Percentiles rank a stretch among this genome's conserved stretches.
These are phyloP conservation scores for Alternaria rosae DNA, from an alignment of 2,329 filamentous ascomycete species.

Conservation along the genomic window DNA sequence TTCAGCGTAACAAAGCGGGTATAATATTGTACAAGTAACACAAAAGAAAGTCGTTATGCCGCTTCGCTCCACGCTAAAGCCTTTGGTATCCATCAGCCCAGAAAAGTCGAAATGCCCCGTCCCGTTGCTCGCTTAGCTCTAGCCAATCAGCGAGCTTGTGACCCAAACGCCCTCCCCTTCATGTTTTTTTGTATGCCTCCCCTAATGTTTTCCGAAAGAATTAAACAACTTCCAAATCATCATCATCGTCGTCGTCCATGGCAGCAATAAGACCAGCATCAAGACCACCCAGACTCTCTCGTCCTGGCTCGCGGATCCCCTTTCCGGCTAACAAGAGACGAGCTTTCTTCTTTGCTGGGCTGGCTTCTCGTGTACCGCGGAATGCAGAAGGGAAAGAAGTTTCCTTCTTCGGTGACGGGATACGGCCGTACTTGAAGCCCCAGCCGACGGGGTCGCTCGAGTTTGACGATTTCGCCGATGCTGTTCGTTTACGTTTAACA, in stretches of 20 bases:
- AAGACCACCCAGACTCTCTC: slow-evolving; percentile 53
- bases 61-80: slow-evolving; percentile 7
- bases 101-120: slow-evolving; percentile 31
- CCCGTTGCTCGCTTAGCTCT: slow-evolving; percentile 39
- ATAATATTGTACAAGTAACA: slow-evolving; percentile 21
- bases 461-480: slow-evolving; percentile 39
- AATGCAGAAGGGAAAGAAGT: slow-evolving; percentile 25
- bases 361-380: slow-evolving; percentile 41
- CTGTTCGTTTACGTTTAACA: slow-evolving; percentile 53
- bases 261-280: slow-evolving; percentile 47
- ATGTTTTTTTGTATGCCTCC: slow-evolving; percentile 4
- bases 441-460: slow-evolving; percentile 54
- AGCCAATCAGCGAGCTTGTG: slow-evolving; percentile 36
- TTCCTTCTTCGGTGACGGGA: slow-evolving; percentile 46
- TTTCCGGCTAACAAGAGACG: slow-evolving; percentile 57
- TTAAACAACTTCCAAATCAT: slow-evolving; percentile 59
- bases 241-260: slow-evolving; percentile 56
- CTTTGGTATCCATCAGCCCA: slow-evolving; percentile 21
- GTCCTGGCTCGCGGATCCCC: slow-evolving; percentile 58
- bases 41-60: slow-evolving; percentile 30
- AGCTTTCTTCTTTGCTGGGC: slow-evolving; percentile 58
- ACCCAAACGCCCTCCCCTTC: slow-evolving; percentile 26
- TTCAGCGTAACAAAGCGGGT: slow-evolving; percentile 2
- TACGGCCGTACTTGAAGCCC: slow-evolving; percentile 54
- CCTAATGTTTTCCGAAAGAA: slow-evolving; percentile 33